Base-by-base conservation (phyloP, 148 eudicot genomes). In the Camellia lanceoleosa region DNA sequence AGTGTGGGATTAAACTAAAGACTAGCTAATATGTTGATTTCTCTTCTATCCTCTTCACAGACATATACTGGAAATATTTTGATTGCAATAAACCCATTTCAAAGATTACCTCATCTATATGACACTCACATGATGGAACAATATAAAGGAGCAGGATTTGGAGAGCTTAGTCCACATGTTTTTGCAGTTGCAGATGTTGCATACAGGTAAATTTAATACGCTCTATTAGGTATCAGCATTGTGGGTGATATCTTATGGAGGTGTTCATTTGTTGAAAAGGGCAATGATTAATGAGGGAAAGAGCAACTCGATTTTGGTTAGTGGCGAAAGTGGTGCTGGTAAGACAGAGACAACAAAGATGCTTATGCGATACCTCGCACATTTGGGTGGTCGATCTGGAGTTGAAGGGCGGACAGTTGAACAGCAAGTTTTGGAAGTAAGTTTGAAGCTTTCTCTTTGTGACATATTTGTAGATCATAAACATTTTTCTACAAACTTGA, bases 281-380 rank as follows among this genome's bases (percentile, higher is more conserved):
- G 98, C 97, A 69, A 97, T 97, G 99, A 89, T 90, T 74, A 97
- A 94, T 69, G 99, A 97, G 76, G 95, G 94, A 43, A 97, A 94
- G 85, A 94, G 98, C 91, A 94, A 97, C 84, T 92, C 98, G 1
- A 97, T 94, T 86, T 85, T 97, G 84, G 99, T 97, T 79, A 97
- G 98, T 86, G 99, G 99, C 73, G 99, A 97, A 87, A 97, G 99
- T 89, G 99, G 98, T 85, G 99, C 99, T 81, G 98, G 99, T 83
- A 97, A 97, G 83, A 97, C 99, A 19, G 98, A 97, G 88, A 97
- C 99, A 51, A 94, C 99, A 60, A 94, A 94, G 86, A 97, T 97
- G 99, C 97, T 97, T 68, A 97, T 97, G 99, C 88, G 97, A 85
- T 97, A 97, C 84, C 98, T 97, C 73, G 99, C 99, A 41, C 78